A percentile compares a stretch with the other conserved stretches of the same genome.
phyloP scores from a whole-genome alignment of 2,329 filamentous ascomycete genomes.

The Penicillium sp. region DNA sequence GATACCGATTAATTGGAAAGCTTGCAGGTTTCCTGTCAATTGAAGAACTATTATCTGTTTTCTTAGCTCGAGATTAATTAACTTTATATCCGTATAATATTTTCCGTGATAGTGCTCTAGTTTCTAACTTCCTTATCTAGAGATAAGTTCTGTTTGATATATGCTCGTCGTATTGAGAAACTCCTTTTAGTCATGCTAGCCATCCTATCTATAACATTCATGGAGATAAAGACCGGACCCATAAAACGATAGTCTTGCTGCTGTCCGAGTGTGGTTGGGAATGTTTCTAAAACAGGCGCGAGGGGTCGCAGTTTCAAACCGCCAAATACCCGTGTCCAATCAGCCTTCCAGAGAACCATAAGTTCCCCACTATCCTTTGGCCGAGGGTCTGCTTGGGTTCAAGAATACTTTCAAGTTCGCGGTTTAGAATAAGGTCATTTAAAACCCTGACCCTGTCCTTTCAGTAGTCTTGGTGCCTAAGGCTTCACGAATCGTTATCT shows the following conservation, averaged over 20 bases:
- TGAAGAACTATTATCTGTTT: too few relatives aligned
- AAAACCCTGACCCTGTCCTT: not conserved
- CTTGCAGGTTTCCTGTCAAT: too few relatives aligned
- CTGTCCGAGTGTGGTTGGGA: not conserved
- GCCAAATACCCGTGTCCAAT: not conserved
- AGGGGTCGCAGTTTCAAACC: constrained; percentile 2
- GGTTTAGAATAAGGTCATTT: not conserved
- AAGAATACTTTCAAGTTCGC: constrained; percentile 1
- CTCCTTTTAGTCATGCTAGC: not conserved
- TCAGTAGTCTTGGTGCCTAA: not conserved
- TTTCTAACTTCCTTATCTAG: constrained; percentile 7
- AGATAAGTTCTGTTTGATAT: constrained; percentile 7
- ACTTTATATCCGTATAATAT: too few relatives aligned
- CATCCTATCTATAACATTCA: constrained; percentile 2
- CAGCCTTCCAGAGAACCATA: constrained; percentile 1
- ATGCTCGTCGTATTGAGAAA: not conserved
- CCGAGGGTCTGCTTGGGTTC: not conserved
- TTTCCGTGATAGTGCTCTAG: constrained; percentile 5
- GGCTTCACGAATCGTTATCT: not conserved
- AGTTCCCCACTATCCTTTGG: not conserved
- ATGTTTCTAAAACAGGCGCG: not conserved
- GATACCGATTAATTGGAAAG: constrained; percentile 6
- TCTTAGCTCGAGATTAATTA: too few relatives aligned
- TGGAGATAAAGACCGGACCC: not conserved
- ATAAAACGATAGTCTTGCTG: constrained; percentile 3